phyloP scores from a whole-genome alignment of 495 filamentous ascomycete species.

The Penicillium turbatum region DNA sequence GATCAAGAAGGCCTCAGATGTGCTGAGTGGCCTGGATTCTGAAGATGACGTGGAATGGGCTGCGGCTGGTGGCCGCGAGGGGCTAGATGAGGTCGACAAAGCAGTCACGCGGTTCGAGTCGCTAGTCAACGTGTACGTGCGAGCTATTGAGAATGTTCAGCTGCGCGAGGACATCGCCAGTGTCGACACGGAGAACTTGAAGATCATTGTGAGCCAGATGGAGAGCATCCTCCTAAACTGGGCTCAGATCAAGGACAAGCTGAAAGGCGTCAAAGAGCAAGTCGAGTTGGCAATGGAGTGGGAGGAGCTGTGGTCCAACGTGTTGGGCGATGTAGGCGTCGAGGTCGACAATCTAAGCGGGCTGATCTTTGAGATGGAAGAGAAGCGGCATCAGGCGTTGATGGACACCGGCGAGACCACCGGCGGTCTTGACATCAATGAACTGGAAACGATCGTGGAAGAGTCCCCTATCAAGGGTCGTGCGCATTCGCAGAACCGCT shows the following conservation, averaged over 20 bases:
- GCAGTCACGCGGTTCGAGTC: slow-evolving; percentile 81
- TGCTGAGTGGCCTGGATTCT: slow-evolving; percentile 77
- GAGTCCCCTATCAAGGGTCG: slow-evolving; percentile 63
- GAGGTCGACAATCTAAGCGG: slow-evolving; percentile 81
- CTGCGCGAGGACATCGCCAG: slow-evolving; percentile 67
- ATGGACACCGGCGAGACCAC: slow-evolving; percentile 51
- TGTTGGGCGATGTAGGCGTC: slow-evolving; percentile 86
- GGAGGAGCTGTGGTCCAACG: slow-evolving; percentile 93
- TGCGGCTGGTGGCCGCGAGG: slow-evolving; percentile 84
- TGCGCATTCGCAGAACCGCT: slow-evolving; percentile 52
- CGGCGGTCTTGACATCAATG: slow-evolving; percentile 76
- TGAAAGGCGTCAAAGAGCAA: slow-evolving; percentile 77
- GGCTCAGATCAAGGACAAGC: slow-evolving; percentile 67
- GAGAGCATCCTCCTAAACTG: slow-evolving; percentile 80
- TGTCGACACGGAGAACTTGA: slow-evolving; percentile 64
- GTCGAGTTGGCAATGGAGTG: slow-evolving; percentile 98
- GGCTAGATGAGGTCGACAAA: slow-evolving; percentile 80
- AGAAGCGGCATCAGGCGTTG: slow-evolving; percentile 73
- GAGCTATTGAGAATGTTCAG: slow-evolving; percentile 85
- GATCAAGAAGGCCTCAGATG: slow-evolving; percentile 85
- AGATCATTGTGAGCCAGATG: slow-evolving; percentile 75
- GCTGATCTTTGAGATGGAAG: slow-evolving; percentile 95
- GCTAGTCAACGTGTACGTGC: slow-evolving; percentile 83
- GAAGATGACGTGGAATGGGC: slow-evolving; percentile 99
- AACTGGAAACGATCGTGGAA: slow-evolving; percentile 91